Evolutionary conservation across 345 rosid genomes (phyloP), one percentile per base, ranked within the genome.

Genomic region (Citrus medica): DNA sequence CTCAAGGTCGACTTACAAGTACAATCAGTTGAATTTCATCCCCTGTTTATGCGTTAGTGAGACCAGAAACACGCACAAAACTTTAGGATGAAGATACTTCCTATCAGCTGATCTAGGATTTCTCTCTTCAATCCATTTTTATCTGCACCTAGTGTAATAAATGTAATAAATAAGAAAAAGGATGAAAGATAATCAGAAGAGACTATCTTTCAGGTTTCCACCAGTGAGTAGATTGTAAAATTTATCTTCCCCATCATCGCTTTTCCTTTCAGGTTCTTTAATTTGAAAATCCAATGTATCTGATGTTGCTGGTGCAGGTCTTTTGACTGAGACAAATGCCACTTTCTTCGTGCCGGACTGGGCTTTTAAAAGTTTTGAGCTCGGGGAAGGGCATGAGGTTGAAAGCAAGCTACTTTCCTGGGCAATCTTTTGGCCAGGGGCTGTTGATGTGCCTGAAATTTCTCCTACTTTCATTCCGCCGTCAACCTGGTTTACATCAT

Each of bases 271-370:
- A 25, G 40, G 40, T 53, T 74, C 82, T 80, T 76, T 84, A 2
- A 56, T 35, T 61, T 71, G 81, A 42, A 76, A 65, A 70, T 74
- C 87, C 24, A 22, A 79, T 60, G 73, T 16, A 64, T 76, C 74
- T 58, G 81, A 48, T n/a, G 73, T 40, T 53, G 86, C 84, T 30
- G 85, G 51, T 12, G 76, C 83, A 63, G 86, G 88, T 82, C 86
- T 85, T 82, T 89, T 91, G 37, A 91, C 81, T 0, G 91, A 85
- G 73, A 92, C 84, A 79, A 90, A 94, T n/a, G 98, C 95, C 76
- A 92, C 95, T 72, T 85, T 82, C 67, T 72, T 85, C 4, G 81
- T 77, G 61, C 77, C 46, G 9, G 85, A 56, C 72, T 72, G 56
- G 30, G 66, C 77, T 35, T 78, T 48, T 1, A 28, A 35, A 32